Conservation (phyloP, 495 filamentous ascomycete species). For the Melanomma pulvis-pyrius region DNA sequence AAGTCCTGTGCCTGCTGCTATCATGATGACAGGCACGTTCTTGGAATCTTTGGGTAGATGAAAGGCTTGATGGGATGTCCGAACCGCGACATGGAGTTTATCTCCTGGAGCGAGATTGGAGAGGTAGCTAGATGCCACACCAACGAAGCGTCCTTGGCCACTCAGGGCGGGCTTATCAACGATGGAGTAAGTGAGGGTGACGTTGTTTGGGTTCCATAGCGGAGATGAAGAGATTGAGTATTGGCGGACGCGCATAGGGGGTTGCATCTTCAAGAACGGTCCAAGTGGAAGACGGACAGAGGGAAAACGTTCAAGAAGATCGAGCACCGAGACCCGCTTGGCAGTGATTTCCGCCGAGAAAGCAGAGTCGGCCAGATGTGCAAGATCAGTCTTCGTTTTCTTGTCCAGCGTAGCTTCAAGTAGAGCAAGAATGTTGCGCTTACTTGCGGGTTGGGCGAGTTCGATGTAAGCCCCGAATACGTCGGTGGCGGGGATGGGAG, state of each 20-base stretch:
- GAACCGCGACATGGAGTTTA: conserved; percentile 63
- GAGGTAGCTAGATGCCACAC: conserved; percentile 40
- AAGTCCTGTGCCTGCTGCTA: conserved; percentile 41
- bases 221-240: conserved; percentile 83
- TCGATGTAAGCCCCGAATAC: conserved; percentile 73
- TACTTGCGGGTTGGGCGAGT: conserved; percentile 68
- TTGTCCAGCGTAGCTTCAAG: conserved; percentile 48
- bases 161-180: conserved; percentile 58
- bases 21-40: conserved; percentile 60
- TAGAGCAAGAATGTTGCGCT: conserved; percentile 54
- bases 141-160: conserved; percentile 44
- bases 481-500: conserved; percentile 61
- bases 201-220: conserved; percentile 57
- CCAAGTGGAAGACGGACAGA: conserved; percentile 60
- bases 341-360: conserved; percentile 49
- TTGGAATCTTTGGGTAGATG: conserved; percentile 55
- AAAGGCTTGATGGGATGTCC: conserved; percentile 62
- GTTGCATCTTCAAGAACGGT: conserved; percentile 68
- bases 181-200: conserved; percentile 68
- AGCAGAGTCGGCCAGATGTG: conserved; percentile 48
- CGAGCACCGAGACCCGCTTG: conserved; percentile 65
- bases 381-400: conserved; percentile 49
- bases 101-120: conserved; percentile 58
- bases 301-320: conserved; percentile 64
- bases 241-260: conserved; percentile 73